Conservation (phyloP, 208 protist genomes). For the Trypanosoma platydactyli region DNA sequence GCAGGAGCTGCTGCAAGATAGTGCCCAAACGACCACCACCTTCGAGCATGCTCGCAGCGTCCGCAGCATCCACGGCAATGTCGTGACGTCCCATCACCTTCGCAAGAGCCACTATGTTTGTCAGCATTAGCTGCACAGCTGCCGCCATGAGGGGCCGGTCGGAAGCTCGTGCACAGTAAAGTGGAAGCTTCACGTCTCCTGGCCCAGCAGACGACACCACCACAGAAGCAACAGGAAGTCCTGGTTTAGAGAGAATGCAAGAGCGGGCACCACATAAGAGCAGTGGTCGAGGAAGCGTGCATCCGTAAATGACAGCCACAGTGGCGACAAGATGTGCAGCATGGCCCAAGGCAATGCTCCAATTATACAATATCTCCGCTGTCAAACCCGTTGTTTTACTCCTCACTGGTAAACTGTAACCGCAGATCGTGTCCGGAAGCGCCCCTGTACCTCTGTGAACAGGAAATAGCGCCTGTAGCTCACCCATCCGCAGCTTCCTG, state of each 20-base stretch:
- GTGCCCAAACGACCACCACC: slow-evolving; percentile 39
- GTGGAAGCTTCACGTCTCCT: slow-evolving; percentile 39
- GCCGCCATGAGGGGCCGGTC: slow-evolving; percentile 56
- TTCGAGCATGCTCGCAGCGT: background rate
- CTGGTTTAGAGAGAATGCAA: slow-evolving; percentile 16
- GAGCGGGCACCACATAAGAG: slow-evolving; percentile 35
- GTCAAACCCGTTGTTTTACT: slow-evolving; percentile 11
- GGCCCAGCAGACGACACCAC: slow-evolving; percentile 25
- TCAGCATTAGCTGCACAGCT: slow-evolving; percentile 43
- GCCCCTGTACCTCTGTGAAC: slow-evolving; percentile 5
- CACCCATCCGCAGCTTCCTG: slow-evolving; percentile 22
- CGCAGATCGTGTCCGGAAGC: slow-evolving; percentile 13
- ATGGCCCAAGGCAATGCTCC: slow-evolving; percentile 53
- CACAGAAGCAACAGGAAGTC: slow-evolving; percentile 24
- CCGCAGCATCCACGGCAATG: slow-evolving; percentile 9
- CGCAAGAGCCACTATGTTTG: slow-evolving; percentile 36
- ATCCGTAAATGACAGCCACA: slow-evolving; percentile 55
- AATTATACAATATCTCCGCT: slow-evolving; percentile 44
- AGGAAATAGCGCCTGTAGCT: slow-evolving; percentile 33
- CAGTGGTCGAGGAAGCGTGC: slow-evolving; percentile 55
- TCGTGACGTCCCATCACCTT: slow-evolving; percentile 48
- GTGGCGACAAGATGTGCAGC: slow-evolving; percentile 54
- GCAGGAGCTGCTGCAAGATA: slow-evolving; percentile 40
- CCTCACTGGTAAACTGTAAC: slow-evolving; percentile 6
- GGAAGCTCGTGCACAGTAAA: slow-evolving; percentile 33